Base-by-base conservation (phyloP, 1,284 basidiomycete species). In the Ceratobasidium papillatum region DNA sequence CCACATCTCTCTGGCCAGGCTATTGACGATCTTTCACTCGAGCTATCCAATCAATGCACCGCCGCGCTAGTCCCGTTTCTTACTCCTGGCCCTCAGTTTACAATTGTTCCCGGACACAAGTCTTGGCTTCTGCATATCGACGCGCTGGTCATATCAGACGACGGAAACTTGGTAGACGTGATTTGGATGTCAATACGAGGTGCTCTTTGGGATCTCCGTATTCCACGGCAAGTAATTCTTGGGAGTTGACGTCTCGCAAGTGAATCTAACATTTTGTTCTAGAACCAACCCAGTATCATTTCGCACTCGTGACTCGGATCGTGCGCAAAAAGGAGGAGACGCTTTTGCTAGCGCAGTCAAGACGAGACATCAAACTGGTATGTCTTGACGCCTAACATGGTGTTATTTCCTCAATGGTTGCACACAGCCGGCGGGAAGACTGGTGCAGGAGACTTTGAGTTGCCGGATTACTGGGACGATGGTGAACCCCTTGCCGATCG, bases 391-490 rank as follows among this genome's bases (percentile, higher is more conserved):
- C 32, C 7, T 5, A 34, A 17, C 3, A 22, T 36, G 22, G n/a
- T 25, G 19, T 11, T 22, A 22, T 22, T 7, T 59, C 38, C 58
- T 59, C 14, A 38, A 32, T 25, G n/a, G 4, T 56, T 36, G 8
- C n/a, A 51, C 34, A 5, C 32, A 72, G 69, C 69, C 52, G 69
- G 69, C 17, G 69, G 69, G 8, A 72, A 47, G 58, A 61, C 69
- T 14, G 69, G 62, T 9, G 90, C 89, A 3, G 86, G 86, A 2
- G 93, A 95, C 80, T 94, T 94, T 79, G 93, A 95, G 81, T 84
- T 94, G 25, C 86, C 88, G 17, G 93, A 94, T 81, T 92, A 90
- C 77, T 93, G 92, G 92, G 93, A 93, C 77, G 92, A 94, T 78
- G 93, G 93, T 0, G 90, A 90, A 74, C 81, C 84, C 4, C 80